phyloP scores from a whole-genome alignment of 2,329 filamentous ascomycete species.

The Exophiala mesophila region DNA sequence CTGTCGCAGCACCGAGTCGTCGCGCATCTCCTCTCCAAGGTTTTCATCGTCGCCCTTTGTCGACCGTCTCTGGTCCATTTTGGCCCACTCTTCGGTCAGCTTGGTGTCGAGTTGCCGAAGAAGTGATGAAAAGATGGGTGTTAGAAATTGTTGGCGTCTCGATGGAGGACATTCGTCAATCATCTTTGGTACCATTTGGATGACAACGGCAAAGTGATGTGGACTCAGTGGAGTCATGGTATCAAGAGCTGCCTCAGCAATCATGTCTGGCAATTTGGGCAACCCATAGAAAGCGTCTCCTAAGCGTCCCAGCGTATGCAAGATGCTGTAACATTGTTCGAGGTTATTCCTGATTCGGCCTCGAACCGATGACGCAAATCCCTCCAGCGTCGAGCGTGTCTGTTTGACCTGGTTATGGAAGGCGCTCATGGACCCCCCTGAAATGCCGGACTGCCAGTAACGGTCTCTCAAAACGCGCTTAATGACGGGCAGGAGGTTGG shows the following conservation, averaged over 20 bases:
- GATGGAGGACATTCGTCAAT: slow-evolving; percentile 87
- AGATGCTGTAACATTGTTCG: slow-evolving; percentile 88
- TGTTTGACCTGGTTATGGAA: slow-evolving; percentile 90
- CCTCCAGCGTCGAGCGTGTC: slow-evolving; percentile 84
- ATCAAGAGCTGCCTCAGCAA: slow-evolving; percentile 78
- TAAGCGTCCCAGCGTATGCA: slow-evolving; percentile 87
- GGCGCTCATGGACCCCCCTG: slow-evolving; percentile 89
- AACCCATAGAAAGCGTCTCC: slow-evolving; percentile 90
- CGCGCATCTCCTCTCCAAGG: slow-evolving; percentile 94
- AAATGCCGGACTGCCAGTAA: slow-evolving; percentile 98
- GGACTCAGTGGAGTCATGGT: slow-evolving; percentile 79
- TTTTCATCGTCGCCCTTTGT: slow-evolving; percentile 65
- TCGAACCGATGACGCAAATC: slow-evolving; percentile 86
- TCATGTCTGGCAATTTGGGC: slow-evolving; percentile 70
- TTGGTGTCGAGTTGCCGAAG: slow-evolving; percentile 85
- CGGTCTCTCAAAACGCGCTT: slow-evolving; percentile 82
- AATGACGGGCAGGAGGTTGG: slow-evolving; percentile 72
- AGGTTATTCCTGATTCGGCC: slow-evolving; percentile 84
- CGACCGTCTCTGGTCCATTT: slow-evolving; percentile 55
- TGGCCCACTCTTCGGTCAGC: slow-evolving; percentile 80
- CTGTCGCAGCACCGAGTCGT: slow-evolving; percentile 89
- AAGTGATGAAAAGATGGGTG: slow-evolving; percentile 73
- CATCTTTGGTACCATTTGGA: slow-evolving; percentile 81
- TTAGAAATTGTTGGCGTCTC: slow-evolving; percentile 72
- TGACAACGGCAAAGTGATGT: slow-evolving; percentile 88